Evolutionary conservation across 352 stramenopile genomes (phyloP).

Genomic region (Globisporangium echinulatum): DNA sequence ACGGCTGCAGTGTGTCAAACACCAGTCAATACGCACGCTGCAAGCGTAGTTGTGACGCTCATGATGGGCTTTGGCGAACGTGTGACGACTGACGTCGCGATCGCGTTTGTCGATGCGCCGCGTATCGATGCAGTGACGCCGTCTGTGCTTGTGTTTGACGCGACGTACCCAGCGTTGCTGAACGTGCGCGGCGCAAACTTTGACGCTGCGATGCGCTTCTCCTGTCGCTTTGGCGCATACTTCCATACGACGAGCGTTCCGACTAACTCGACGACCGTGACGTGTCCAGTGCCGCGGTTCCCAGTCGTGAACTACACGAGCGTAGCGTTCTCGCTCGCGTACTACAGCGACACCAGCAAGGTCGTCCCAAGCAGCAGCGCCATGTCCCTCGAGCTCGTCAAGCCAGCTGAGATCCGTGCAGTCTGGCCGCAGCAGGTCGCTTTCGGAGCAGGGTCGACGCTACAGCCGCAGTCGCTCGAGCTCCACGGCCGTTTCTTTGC

Average conservation of each 20-base stretch:
- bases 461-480: conserved; percentile 11
- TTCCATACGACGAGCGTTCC: conserved; percentile 1
- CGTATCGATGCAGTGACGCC: conserved; percentile 16
- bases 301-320: conserved; percentile 13
- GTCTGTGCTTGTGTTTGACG: conserved; percentile 24
- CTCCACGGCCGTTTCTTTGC: conserved; percentile 27
- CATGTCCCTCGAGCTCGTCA: conserved; percentile 9
- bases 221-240: conserved; percentile 22
- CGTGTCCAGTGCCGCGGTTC: conserved; percentile 23
- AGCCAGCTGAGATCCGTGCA: conserved; percentile 1
- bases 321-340: conserved; percentile 19
- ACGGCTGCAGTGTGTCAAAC: conserved; percentile 19
- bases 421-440: conserved; percentile 5
- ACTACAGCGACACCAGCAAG: neutral
- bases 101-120: conserved; percentile 16
- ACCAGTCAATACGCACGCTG: conserved; percentile 8
- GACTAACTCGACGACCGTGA: conserved; percentile 14
- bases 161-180: conserved; percentile 12
- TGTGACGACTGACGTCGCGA: conserved; percentile 13
- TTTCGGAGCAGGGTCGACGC: neutral
- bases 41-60: conserved; percentile 15
- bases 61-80: conserved; percentile 6
- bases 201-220: conserved; percentile 3
- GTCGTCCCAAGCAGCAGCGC: neutral
- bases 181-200: conserved; percentile 23